Conservation (phyloP, 768 basidiomycete genomes). For the Amanita muscaria region DNA sequence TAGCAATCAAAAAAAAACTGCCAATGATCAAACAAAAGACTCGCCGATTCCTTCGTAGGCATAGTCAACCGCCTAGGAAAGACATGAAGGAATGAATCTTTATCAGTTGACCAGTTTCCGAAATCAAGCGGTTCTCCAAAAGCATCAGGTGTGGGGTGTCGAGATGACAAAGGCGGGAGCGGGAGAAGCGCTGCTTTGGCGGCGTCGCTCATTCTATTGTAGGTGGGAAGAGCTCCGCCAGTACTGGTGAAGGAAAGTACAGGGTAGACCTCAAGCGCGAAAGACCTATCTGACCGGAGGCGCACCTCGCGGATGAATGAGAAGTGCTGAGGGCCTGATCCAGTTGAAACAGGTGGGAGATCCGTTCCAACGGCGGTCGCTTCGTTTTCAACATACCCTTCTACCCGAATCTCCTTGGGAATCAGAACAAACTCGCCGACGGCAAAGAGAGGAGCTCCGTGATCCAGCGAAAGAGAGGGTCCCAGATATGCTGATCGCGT, state of each 20-base stretch:
- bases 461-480: not conserved
- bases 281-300: not conserved
- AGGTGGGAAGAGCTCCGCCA: constrained; percentile 1
- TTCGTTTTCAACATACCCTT: not conserved
- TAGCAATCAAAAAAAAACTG: not conserved
- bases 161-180: constrained; percentile 2
- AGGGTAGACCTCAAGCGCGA: not conserved
- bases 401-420: not conserved
- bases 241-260: not conserved
- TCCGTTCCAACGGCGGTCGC: no score
- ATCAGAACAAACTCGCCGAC: constrained; percentile 1
- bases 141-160: constrained; percentile 1
- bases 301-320: constrained; percentile 7
- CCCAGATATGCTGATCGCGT: not conserved
- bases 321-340: constrained; percentile 3
- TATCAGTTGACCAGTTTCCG: not conserved
- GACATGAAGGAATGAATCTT: constrained; percentile 2
- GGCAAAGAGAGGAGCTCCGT: not conserved
- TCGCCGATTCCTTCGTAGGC: not conserved
- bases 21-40: not conserved
- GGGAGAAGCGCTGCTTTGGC: constrained; percentile 4
- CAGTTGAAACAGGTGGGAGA: not conserved
- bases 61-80: not conserved
- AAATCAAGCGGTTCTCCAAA: constrained; percentile 1
- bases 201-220: not conserved